These are phyloP conservation scores for Syncephalis plumigaleata DNA, from an alignment of 371 early-diverging fungal genomes.

Conservation along the genomic window DNA sequence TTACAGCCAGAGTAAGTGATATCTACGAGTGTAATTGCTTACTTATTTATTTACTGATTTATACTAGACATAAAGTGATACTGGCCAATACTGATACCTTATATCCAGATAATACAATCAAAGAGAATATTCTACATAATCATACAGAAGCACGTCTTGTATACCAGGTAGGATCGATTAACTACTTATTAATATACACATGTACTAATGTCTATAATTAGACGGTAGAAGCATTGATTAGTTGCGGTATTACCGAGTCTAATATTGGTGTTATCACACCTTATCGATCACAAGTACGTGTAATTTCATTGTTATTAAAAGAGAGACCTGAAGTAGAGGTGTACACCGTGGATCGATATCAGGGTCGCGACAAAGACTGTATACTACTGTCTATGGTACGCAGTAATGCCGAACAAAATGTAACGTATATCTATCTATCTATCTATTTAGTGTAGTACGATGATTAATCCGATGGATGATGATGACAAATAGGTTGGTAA, in stretches of 20 bases:
- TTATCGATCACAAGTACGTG: constrained; percentile 65
- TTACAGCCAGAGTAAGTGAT: constrained; percentile 36
- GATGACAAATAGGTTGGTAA: constrained; percentile 45
- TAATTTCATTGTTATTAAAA: constrained; percentile 23
- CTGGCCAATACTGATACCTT: constrained; percentile 72
- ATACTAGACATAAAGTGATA: constrained; percentile 32
- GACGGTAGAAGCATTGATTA: constrained; percentile 30
- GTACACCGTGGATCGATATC: constrained; percentile 80
- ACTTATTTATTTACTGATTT: neutral
- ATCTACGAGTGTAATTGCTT: neutral
- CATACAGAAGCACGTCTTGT: constrained; percentile 49
- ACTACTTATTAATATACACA: neutral
- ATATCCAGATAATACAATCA: constrained; percentile 32
- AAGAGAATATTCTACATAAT: constrained; percentile 39
- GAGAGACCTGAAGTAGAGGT: constrained; percentile 30
- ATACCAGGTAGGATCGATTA: constrained; percentile 13
- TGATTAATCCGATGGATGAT: neutral
- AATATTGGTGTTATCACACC: constrained; percentile 73
- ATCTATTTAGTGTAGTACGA: constrained; percentile 4
- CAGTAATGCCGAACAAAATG: constrained; percentile 48
- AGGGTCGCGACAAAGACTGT: constrained; percentile 86
- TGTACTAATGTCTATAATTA: constrained; percentile 7
- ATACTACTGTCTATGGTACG: constrained; percentile 80
- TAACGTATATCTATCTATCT: constrained; percentile 9
- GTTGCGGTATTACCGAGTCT: constrained; percentile 38